Conservation (phyloP, 164 flowering plant genomes). For the Magnolia sinica region DNA sequence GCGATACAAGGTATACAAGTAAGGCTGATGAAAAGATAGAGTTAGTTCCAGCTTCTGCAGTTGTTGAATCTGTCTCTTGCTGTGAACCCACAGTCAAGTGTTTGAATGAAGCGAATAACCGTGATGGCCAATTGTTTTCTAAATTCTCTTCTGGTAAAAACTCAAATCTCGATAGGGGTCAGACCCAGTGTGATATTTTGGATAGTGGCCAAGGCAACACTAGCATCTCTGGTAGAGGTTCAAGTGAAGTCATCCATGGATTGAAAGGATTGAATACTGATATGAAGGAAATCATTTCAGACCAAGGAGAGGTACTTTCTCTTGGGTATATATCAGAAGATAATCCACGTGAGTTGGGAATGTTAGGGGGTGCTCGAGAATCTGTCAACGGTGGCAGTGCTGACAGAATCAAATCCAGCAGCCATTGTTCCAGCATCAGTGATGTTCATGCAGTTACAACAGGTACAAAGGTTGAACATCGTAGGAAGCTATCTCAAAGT, state of each 20-base stretch:
- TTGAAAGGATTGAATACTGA: not conserved
- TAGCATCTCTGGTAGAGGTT: not conserved
- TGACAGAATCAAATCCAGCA: slow-evolving; percentile 3
- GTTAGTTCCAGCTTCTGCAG: not conserved
- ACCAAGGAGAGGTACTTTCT: slow-evolving; percentile 5
- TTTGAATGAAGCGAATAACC: slow-evolving; percentile 1
- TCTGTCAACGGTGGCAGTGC: not conserved
- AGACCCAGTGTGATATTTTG: not conserved
- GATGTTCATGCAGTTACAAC: slow-evolving; percentile 10
- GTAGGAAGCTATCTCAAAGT: not conserved
- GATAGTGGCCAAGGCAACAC: not conserved
- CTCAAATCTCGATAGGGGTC: not conserved
- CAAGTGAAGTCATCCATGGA: not conserved
- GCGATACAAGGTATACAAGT: not conserved
- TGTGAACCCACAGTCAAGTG: not conserved
- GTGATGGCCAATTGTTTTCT: not conserved
- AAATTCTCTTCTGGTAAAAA: slow-evolving; percentile 1
- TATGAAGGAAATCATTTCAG: not conserved
- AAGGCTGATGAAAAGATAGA: not conserved
- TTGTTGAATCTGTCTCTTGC: not conserved
- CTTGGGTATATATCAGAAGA: not conserved
- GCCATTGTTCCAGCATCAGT: not conserved
- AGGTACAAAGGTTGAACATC: not conserved
- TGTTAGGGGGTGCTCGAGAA: not conserved
- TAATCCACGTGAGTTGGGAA: not conserved